These are phyloP conservation scores for Boletellus ananas DNA, from an alignment of 768 basidiomycete genomes.

Conservation along the genomic window DNA sequence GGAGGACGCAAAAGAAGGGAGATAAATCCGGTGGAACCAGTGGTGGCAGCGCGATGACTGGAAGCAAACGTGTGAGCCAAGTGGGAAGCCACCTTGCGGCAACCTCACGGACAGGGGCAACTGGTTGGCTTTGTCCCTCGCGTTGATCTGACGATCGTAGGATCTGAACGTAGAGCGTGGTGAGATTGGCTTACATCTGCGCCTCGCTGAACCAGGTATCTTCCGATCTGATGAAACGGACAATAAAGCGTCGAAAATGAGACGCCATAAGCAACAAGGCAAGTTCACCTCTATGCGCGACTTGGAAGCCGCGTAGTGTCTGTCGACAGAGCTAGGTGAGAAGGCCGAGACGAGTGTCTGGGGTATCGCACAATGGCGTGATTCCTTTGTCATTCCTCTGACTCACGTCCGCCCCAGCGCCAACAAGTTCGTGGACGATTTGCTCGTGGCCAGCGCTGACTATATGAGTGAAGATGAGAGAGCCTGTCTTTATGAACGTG, in stretches of 20 bases:
- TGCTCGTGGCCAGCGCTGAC: constrained; percentile 80
- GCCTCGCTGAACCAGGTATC: constrained; percentile 77
- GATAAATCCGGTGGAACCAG: constrained; percentile 88
- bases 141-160: constrained; percentile 71
- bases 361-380: constrained; percentile 64
- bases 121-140: constrained; percentile 91
- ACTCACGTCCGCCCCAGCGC: constrained; percentile 80
- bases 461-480: constrained; percentile 28
- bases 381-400: constrained; percentile 79
- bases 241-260: constrained; percentile 19
- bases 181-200: constrained; percentile 71
- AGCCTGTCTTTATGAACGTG: not conserved
- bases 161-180: constrained; percentile 28
- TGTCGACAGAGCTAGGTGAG: constrained; percentile 30
- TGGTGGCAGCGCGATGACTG: constrained; percentile 95
- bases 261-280: constrained; percentile 22
- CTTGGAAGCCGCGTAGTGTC: constrained; percentile 93
- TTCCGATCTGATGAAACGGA: constrained; percentile 68
- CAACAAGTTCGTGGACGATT: constrained; percentile 70
- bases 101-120: constrained; percentile 62
- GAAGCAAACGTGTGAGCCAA: constrained; percentile 6
- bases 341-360: not conserved
- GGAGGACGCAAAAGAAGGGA: constrained; percentile 81
- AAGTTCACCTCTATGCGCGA: constrained; percentile 70
- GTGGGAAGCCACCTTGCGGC: not conserved